A percentile compares a stretch with the other conserved stretches of the same genome.
These are phyloP conservation scores for Taiozyma sp. DNA, from an alignment of 1,139 yeast genomes.

Conservation along the genomic window DNA sequence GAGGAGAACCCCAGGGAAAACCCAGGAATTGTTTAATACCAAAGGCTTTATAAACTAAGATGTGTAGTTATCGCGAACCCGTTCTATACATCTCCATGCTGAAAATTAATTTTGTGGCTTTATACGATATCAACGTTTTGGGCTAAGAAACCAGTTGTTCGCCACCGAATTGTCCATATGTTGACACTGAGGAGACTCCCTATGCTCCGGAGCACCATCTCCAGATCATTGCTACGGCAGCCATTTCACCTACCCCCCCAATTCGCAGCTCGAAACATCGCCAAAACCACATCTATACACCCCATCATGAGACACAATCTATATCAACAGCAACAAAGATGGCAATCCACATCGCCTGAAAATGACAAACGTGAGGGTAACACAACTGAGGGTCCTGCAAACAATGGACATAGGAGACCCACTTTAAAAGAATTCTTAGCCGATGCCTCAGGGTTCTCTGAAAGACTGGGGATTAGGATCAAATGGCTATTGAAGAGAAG, in stretches of 20 bases:
- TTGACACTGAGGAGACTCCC: not conserved
- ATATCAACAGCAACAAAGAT: not conserved
- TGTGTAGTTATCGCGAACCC: not conserved
- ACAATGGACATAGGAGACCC: not conserved
- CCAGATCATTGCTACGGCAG: not conserved
- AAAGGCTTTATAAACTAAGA: too few relatives aligned
- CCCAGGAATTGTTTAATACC: not conserved
- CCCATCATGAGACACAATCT: not conserved
- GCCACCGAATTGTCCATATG: not conserved
- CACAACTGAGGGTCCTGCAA: not conserved
- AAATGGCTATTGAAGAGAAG: conserved; percentile 68
- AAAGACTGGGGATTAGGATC: conserved; percentile 50
- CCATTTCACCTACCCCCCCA: not conserved
- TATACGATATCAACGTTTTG: too few relatives aligned
- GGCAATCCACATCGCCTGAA: not conserved
- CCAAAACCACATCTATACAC: not conserved
- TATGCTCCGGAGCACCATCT: not conserved
- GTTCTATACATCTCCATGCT: not conserved
- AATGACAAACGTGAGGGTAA: not conserved
- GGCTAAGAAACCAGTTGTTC: too few relatives aligned
- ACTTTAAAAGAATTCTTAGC: conserved; percentile 19
- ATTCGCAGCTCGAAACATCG: not conserved
- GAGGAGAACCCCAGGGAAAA: not conserved
- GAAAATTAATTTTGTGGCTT: not conserved
- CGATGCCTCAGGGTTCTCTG: conserved; percentile 8